Evolutionary conservation across 352 stramenopile genomes (phyloP).

Genomic region (Phytophthora uliginosa): DNA sequence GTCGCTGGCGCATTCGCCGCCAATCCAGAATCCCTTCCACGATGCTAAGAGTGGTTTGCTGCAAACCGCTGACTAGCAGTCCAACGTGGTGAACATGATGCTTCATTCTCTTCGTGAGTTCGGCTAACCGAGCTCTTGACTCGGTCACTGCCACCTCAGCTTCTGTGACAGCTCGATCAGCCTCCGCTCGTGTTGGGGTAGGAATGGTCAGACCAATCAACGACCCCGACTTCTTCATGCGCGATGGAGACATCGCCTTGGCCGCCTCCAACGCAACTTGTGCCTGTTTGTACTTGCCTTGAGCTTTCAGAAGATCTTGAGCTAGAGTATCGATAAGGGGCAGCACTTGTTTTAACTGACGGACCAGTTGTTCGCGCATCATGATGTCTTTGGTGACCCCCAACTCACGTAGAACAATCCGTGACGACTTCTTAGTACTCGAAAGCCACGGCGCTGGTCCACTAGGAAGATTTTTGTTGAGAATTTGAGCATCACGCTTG

Average conservation of each 20-base stretch:
- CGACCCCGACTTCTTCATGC: conserved; percentile 32
- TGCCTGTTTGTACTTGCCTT: conserved; percentile 34
- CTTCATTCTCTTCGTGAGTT: conserved; percentile 34
- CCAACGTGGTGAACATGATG: conserved; percentile 44
- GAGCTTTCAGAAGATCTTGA: conserved; percentile 39
- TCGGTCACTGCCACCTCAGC: conserved; percentile 16
- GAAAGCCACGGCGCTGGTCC: conserved; percentile 26
- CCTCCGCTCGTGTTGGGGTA: conserved; percentile 11
- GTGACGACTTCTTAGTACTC: conserved; percentile 32
- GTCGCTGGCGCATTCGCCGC: conserved; percentile 41
- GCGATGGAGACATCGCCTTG: conserved; percentile 25
- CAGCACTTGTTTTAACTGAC: conserved; percentile 48
- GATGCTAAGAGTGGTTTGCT: conserved; percentile 43
- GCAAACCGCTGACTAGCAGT: conserved; percentile 37
- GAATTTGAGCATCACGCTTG: not conserved
- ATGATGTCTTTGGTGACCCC: conserved; percentile 69
- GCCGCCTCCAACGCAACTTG: conserved; percentile 16
- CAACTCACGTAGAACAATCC: conserved; percentile 58
- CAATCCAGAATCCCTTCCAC: conserved; percentile 61
- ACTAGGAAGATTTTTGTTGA: not conserved
- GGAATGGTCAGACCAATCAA: conserved; percentile 29
- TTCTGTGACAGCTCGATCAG: conserved; percentile 12
- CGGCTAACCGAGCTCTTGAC: conserved; percentile 18
- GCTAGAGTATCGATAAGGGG: conserved; percentile 37
- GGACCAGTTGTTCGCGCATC: conserved; percentile 62